Evolutionary conservation across 1,284 basidiomycete species (phyloP), one percentile per base, ranked within the genome.

Genomic region (Leccinum fallax): DNA sequence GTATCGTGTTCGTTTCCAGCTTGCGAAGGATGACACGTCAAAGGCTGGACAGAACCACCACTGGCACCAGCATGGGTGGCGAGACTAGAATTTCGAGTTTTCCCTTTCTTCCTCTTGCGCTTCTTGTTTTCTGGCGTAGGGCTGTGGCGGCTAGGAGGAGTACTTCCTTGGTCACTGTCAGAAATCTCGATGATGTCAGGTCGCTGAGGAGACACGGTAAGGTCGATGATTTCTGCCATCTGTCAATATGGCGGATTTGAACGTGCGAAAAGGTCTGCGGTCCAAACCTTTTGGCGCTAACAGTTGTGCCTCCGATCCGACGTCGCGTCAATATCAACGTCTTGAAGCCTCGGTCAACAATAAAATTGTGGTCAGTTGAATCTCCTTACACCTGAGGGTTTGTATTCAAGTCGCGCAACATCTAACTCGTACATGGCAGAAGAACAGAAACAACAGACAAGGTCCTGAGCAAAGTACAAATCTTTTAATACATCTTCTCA

Each of bases 191-290:
- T 71, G 38, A 73, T 32, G 38, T 74, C 74, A 10, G 52, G 64
- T 51, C 19, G n/a, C 43, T 6, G 65, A 24, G 76, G 63, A 56
- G 75, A 74, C 26, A 61, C 19, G 1, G 73, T 74, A 19, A 74
- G 70, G 66, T 74, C 73, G 52, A 74, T 74, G 30, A 74, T 65
- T 61, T 74, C 74, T 43, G 64, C 49, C 73, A 77, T 77, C 52
- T 43, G n/a, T 51, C 32, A 10, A 58, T 26, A 43, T 46, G 8
- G 43, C 24, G 13, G 38, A 32, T 38, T 48, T 46, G 24, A 59
- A 26, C 16, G 34, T 48, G 53, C 30, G 28, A 59, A 61, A 51
- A n/a, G 13, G 43, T 46, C 26, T 51, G 15, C 15, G 48, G 21
- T 26, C 6, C 48, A 48, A 48, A 21, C 34, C 34, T 34, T 48